Percentiles rank a stretch among this genome's conserved stretches.
Conservation (phyloP, 2,329 filamentous ascomycete species). For the Talaromyces sp. region DNA sequence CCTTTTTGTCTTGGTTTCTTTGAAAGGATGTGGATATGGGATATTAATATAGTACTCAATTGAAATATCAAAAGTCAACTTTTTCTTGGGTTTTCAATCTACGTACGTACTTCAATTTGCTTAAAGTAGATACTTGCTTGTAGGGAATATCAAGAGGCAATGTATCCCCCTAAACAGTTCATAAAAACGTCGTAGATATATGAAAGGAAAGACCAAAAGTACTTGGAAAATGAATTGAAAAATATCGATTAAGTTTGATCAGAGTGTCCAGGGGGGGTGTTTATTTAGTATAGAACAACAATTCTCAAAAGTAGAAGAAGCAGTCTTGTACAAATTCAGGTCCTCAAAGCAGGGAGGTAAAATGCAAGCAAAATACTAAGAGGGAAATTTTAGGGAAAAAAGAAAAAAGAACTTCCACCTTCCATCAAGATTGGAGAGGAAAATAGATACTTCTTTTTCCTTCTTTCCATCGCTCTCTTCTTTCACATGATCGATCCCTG, state of each 20-base stretch:
- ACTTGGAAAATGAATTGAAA: neutral
- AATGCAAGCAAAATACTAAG: neutral
- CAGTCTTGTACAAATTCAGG: constrained; percentile 1
- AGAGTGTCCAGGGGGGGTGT: neutral
- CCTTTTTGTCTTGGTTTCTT: constrained; percentile 3
- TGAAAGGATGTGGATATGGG: neutral
- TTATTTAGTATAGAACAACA: constrained; percentile 5
- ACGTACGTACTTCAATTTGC: no score
- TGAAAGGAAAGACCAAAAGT: neutral
- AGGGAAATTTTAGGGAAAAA: neutral
- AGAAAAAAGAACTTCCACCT: no score
- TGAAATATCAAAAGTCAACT: neutral
- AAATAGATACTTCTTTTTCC: neutral
- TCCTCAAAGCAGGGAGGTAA: neutral
- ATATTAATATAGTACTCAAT: neutral
- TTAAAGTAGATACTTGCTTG: no score
- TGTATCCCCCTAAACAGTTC: no score
- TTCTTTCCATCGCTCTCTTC: neutral
- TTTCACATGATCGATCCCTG: constrained; percentile 31
- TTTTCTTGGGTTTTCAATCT: neutral
- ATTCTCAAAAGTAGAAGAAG: neutral
- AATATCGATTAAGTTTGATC: constrained; percentile 2
- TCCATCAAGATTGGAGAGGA: neutral
- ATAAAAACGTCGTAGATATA: neutral
- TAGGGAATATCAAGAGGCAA: no score